Evolutionary conservation across 2,329 filamentous ascomycete species (phyloP).

Genomic region (Juglanconis oblonga): DNA sequence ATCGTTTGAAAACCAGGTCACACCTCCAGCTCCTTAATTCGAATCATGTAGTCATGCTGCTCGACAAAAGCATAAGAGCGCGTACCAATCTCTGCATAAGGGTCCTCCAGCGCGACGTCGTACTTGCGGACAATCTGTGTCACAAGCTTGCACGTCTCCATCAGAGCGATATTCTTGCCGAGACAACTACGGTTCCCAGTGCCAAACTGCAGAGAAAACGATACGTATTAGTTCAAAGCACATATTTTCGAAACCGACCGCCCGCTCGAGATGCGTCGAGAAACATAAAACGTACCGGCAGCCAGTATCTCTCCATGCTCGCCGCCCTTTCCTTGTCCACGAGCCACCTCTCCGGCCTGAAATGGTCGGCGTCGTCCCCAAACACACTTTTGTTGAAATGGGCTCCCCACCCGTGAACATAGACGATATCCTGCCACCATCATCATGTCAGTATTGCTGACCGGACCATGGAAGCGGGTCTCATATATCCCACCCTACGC

Average conservation of each 20-base stretch:
- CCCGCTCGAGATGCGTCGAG: not conserved
- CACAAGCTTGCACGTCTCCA: slow-evolving; percentile 36
- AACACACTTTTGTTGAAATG: slow-evolving; percentile 40
- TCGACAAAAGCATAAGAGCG: too few relatives aligned
- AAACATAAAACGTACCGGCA: not conserved
- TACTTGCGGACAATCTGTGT: slow-evolving; percentile 18
- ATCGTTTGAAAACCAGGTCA: too few relatives aligned
- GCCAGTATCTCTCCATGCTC: slow-evolving; percentile 35
- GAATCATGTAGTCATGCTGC: too few relatives aligned
- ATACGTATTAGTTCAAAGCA: not conserved
- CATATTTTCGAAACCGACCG: not conserved
- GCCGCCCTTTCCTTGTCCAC: slow-evolving; percentile 16
- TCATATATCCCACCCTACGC: too few relatives aligned
- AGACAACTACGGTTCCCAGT: slow-evolving; percentile 34
- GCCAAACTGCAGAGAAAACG: slow-evolving; percentile 26
- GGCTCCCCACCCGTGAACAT: slow-evolving; percentile 40
- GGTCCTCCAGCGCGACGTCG: not conserved
- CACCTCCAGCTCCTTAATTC: too few relatives aligned
- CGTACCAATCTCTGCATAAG: not conserved
- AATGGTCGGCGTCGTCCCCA: slow-evolving; percentile 35
- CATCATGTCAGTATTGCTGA: too few relatives aligned
- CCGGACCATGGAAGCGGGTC: too few relatives aligned
- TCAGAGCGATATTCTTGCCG: slow-evolving; percentile 33
- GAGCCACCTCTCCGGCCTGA: slow-evolving; percentile 29
- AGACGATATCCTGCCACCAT: slow-evolving; percentile 30